Conservation (phyloP, 1,284 basidiomycete genomes). For the Cryptococcus sp. region DNA sequence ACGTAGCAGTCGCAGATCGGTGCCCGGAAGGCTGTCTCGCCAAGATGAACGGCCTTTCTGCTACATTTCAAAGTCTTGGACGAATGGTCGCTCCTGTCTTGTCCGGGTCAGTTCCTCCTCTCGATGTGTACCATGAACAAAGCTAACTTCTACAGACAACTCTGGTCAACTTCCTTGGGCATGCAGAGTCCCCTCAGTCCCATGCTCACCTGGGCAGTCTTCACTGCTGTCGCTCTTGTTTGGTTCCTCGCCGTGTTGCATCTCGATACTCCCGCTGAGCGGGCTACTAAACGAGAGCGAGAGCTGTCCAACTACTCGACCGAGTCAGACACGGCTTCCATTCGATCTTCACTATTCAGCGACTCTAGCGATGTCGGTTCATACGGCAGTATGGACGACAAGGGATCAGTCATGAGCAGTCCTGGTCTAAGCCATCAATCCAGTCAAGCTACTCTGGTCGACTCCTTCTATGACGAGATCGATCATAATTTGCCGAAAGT, state of each 20-base stretch:
- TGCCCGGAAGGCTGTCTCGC: constrained; percentile 1
- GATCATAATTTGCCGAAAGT: no score
- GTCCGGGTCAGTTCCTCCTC: not conserved
- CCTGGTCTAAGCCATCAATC: no score
- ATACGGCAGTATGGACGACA: not conserved
- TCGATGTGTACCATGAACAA: not conserved
- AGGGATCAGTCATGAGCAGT: no score
- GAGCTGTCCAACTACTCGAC: not conserved
- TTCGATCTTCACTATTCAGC: not conserved
- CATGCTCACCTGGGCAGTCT: constrained; percentile 56
- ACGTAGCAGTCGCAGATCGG: constrained; percentile 1
- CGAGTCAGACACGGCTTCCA: not conserved
- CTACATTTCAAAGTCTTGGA: not conserved
- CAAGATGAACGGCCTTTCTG: constrained; percentile 1
- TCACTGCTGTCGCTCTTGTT: constrained; percentile 47
- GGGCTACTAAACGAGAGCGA: not conserved
- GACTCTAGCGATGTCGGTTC: not conserved
- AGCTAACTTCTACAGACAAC: not conserved
- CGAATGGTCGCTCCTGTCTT: constrained; percentile 3
- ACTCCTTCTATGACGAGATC: no score
- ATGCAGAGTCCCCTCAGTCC: constrained; percentile 50
- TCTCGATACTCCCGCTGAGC: constrained; percentile 2
- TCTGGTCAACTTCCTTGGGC: not conserved
- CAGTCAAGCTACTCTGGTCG: no score
- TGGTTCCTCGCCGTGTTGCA: constrained; percentile 1